Evolutionary conservation across 176 grass and related monocot species (phyloP).

Genomic region (Olyra latifolia): DNA sequence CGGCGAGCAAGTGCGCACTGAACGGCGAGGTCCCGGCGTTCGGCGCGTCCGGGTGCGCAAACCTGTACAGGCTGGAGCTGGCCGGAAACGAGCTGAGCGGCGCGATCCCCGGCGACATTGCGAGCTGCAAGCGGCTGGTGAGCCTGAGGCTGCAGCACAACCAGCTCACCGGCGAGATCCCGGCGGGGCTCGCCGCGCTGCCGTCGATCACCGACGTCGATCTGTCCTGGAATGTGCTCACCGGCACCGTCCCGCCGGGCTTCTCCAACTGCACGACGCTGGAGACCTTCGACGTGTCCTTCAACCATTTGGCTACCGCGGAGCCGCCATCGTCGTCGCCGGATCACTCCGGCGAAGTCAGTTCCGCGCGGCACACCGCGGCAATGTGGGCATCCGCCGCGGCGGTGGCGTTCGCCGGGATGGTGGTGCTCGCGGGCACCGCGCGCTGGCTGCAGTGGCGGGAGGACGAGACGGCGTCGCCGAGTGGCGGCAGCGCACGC

Average conservation of each 20-base stretch:
- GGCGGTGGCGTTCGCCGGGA: slow-evolving; percentile 60
- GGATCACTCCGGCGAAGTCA: background rate
- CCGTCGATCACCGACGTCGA: slow-evolving; percentile 90
- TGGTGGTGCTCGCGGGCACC: slow-evolving; percentile 58
- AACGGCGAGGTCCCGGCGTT: slow-evolving; percentile 57
- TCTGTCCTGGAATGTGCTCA: slow-evolving; percentile 76
- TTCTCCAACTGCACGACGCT: slow-evolving; percentile 80
- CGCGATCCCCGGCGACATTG: slow-evolving; percentile 57
- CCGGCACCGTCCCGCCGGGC: slow-evolving; percentile 53
- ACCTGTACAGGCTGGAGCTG: slow-evolving; percentile 76
- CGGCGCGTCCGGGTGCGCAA: slow-evolving; percentile 52
- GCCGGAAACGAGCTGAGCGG: slow-evolving; percentile 63
- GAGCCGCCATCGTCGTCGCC: slow-evolving; percentile 11
- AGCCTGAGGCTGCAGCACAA: slow-evolving; percentile 78
- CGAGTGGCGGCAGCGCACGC: background rate
- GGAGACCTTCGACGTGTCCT: slow-evolving; percentile 85
- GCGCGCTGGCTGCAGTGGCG: slow-evolving; percentile 60
- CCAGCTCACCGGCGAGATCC: slow-evolving; percentile 61
- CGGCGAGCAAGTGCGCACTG: slow-evolving; percentile 54
- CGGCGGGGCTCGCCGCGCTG: slow-evolving; percentile 53
- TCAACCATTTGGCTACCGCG: slow-evolving; percentile 48
- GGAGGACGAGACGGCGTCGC: background rate
- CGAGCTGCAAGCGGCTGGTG: slow-evolving; percentile 57
- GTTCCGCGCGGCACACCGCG: slow-evolving; percentile 3
- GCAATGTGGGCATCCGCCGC: slow-evolving; percentile 64